A percentile compares a stretch with the other conserved stretches of the same genome.
These are phyloP conservation scores for Melampsora americana DNA, from an alignment of 1,284 basidiomycete genomes.

Conservation along the genomic window DNA sequence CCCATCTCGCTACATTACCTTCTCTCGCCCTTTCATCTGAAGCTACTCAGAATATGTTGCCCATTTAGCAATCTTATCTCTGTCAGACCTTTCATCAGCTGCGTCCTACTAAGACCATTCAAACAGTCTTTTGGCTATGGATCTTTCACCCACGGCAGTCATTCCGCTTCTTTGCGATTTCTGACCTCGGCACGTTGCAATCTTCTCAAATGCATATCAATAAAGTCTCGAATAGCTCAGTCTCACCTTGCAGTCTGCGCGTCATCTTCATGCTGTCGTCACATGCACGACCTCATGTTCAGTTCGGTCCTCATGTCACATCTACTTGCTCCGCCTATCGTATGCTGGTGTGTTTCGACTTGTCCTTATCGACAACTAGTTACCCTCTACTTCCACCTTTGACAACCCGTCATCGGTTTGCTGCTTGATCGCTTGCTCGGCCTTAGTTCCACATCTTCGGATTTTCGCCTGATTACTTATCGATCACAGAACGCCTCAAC, in stretches of 20 bases:
- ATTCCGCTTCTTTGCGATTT: background rate
- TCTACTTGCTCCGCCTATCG: background rate
- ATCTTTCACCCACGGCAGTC: background rate
- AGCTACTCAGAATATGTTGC: background rate
- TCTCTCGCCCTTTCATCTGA: background rate
- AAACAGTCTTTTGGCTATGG: background rate
- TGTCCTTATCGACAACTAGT: background rate
- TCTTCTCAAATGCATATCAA: background rate
- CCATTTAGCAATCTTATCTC: background rate
- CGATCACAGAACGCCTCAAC: no score
- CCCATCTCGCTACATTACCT: background rate
- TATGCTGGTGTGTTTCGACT: background rate
- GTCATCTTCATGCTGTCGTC: background rate
- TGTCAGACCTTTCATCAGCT: background rate
- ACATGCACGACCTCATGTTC: background rate
- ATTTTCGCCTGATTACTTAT: background rate
- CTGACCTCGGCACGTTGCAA: background rate
- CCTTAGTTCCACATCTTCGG: conserved; percentile 3
- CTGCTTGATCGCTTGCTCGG: background rate
- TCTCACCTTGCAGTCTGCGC: background rate
- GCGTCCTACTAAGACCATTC: background rate
- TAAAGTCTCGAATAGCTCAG: background rate
- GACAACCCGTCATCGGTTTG: background rate
- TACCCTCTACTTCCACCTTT: background rate
- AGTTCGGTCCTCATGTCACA: background rate